phyloP scores from a whole-genome alignment of 441 rosid genomes.

The Flueggea neowawraea region DNA sequence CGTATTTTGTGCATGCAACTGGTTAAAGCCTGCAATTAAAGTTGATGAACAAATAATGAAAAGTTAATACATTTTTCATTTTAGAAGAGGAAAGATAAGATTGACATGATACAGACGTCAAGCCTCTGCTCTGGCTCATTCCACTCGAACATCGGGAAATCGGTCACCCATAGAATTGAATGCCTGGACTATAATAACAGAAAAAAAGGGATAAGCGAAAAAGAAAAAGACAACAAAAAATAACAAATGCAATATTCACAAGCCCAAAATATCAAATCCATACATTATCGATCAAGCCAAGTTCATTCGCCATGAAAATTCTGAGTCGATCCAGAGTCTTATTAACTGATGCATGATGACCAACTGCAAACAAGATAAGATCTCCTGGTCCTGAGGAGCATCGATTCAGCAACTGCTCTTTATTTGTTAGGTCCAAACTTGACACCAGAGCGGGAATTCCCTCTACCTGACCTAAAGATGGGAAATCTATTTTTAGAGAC shows the following conservation, averaged over 20 bases:
- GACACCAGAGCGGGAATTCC: conserved; percentile 78
- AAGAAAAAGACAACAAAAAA: conserved; percentile 8
- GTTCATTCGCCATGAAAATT: conserved; percentile 56
- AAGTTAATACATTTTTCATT: conserved; percentile 1
- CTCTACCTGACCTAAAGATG: conserved; percentile 60
- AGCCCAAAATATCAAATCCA: conserved; percentile 23
- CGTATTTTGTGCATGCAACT: too few relatives aligned
- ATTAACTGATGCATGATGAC: conserved; percentile 66
- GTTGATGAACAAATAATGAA: neutral
- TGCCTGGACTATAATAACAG: conserved; percentile 58
- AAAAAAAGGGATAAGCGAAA: conserved; percentile 10
- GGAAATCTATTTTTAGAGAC: conserved; percentile 3
- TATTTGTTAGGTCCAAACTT: conserved; percentile 50
- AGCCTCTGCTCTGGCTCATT: conserved; percentile 80
- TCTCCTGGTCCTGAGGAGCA: conserved; percentile 81
- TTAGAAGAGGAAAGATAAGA: neutral
- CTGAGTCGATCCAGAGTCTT: conserved; percentile 81
- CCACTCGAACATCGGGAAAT: conserved; percentile 99
- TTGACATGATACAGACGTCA: conserved; percentile 53
- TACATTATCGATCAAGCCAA: conserved; percentile 78
- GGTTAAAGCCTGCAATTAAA: too few relatives aligned
- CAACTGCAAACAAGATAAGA: conserved; percentile 89
- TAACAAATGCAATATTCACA: conserved; percentile 5
- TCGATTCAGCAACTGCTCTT: conserved; percentile 44
- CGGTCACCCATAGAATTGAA: conserved; percentile 93